Base-by-base conservation (phyloP, 768 basidiomycete species). In the Kwoniella heveanensis region DNA sequence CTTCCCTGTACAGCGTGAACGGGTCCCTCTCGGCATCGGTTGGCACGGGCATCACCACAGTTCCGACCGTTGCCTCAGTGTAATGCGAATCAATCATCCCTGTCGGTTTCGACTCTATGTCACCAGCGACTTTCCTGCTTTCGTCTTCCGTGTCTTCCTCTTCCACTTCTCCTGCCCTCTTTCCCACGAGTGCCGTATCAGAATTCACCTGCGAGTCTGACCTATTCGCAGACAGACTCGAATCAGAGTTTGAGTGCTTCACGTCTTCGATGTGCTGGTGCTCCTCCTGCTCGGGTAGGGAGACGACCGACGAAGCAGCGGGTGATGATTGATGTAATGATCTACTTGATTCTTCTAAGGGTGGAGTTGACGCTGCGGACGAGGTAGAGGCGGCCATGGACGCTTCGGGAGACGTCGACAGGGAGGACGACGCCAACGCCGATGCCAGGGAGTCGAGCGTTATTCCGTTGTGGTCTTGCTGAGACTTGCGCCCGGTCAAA, bases 91-190 rank as follows among this genome's bases (percentile, higher is more conserved):
- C n/a, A n/a, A n/a, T n/a, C n/a, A n/a, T n/a, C n/a, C n/a, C 27
- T 21, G 19, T 12, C 22, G 27, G 24, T 27, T 19, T 19, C 26
- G 36, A 25, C 26, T 32, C 53, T 19, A 44, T 39, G 21, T 55
- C 51, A 15, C 60, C 60, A 15, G 39, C 39, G 3, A 39, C 49
- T 30, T 57, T 52, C 37, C 48, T 37, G 22, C 55, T 39, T 54
- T 49, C 60, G 24, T 59, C 66, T 24, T 54, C 58, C 62, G 59
- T 44, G 9, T 37, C 64, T 49, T 30, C 63, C 19, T 64, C 47
- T 39, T 54, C 46, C 12, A 36, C 36, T 17, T 54, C 55, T 10
- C 46, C 46, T 25, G 15, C n/a, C 47, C 21, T 36, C 53, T 22
- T 59, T 17, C 39, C 39, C 15, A 19, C 39, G 3, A 44, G 4